phyloP scores from a whole-genome alignment of 257 asterid genomes.

The Primulina huaijiensis region DNA sequence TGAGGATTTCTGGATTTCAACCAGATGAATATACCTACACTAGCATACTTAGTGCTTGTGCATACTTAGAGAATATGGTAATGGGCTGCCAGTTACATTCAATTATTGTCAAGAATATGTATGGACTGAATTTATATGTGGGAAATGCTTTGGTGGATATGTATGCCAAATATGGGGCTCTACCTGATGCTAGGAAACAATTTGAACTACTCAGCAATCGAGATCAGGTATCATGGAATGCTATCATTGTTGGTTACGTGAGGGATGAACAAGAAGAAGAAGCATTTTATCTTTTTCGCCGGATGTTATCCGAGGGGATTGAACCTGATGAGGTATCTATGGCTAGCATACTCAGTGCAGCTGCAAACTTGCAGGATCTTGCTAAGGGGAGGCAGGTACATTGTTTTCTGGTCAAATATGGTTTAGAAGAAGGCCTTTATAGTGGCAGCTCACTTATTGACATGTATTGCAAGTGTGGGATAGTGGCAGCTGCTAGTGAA shows the following conservation, averaged over 20 bases:
- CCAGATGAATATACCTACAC: conserved; percentile 92
- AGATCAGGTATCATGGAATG: not conserved
- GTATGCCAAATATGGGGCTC: conserved; percentile 91
- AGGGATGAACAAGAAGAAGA: conserved; percentile 19
- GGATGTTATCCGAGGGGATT: conserved; percentile 54
- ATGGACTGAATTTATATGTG: conserved; percentile 30
- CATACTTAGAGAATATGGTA: conserved; percentile 45
- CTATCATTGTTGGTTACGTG: not conserved
- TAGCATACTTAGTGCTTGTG: conserved; percentile 70
- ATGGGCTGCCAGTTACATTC: conserved; percentile 71
- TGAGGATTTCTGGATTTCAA: conserved; percentile 46
- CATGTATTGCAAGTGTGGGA: conserved; percentile 86
- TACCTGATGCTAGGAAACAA: not conserved
- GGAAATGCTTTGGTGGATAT: conserved; percentile 82
- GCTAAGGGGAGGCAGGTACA: conserved; percentile 69
- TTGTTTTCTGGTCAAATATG: conserved; percentile 60
- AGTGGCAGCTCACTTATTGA: conserved; percentile 84
- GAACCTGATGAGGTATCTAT: conserved; percentile 83
- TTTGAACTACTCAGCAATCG: not conserved
- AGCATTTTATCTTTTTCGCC: conserved; percentile 59
- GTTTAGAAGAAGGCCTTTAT: conserved; percentile 62
- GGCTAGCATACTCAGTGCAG: conserved; percentile 77
- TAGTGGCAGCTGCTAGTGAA: conserved; percentile 46
- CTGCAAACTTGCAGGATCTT: conserved; percentile 51
- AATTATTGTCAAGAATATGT: conserved; percentile 62